A percentile compares a stretch with the other conserved stretches of the same genome.
Evolutionary conservation across 208 protist species (phyloP).

Genomic region (Phytomonas sp.): DNA sequence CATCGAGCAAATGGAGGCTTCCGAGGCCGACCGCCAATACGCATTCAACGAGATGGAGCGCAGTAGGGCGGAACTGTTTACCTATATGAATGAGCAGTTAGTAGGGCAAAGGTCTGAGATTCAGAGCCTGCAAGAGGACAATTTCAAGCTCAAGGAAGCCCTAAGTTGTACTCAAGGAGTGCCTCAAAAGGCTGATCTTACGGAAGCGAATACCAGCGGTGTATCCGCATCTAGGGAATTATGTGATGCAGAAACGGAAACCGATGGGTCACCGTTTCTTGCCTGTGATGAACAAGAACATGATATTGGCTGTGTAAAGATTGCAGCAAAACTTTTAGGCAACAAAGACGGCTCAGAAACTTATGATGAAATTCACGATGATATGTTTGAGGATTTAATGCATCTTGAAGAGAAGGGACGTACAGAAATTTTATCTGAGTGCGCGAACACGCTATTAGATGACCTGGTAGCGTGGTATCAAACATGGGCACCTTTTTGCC

Average conservation of each 20-base stretch:
- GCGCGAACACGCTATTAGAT: not conserved
- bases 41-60: conserved; percentile 72
- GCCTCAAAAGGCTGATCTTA: not conserved
- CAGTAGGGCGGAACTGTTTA: conserved; percentile 65
- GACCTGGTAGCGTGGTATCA: not conserved
- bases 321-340: not conserved
- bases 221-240: not conserved
- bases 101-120: conserved; percentile 56
- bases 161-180: not conserved
- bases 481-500: not conserved
- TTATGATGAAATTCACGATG: not conserved
- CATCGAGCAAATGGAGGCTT: conserved; percentile 37
- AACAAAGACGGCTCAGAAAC: not conserved
- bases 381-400: not conserved
- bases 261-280: not conserved
- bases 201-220: not conserved
- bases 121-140: conserved; percentile 25
- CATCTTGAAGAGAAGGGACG: not conserved
- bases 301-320: not conserved
- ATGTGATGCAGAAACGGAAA: not conserved
- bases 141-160: not conserved
- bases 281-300: not conserved
- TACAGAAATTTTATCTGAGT: not conserved
- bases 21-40: conserved; percentile 51
- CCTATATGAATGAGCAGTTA: conserved; percentile 63